Base-by-base conservation (phyloP, 169 alveolate genomes). In the Theileria equi region DNA sequence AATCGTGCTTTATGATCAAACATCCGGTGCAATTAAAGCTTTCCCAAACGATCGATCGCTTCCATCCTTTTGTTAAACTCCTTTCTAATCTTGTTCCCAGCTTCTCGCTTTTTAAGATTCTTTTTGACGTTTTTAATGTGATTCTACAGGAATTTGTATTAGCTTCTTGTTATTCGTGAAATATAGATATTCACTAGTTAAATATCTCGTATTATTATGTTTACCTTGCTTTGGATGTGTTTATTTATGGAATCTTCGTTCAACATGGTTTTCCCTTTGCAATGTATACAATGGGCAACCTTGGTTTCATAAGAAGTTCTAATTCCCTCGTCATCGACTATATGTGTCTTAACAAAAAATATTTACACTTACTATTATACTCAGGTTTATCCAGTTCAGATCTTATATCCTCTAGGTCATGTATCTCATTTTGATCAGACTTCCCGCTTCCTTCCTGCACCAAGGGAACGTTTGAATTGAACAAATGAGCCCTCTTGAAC, bases 201-300 rank as follows among this genome's bases (percentile, higher is more conserved):
- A 34, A n/a, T n/a, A n/a, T n/a, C n/a, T n/a, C n/a, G n/a, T n/a
- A n/a, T n/a, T n/a, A n/a, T n/a, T n/a, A n/a, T n/a, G n/a, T 55
- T 62, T 74, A 67, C 86, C 79, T 77, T 77, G 54, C 81, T 66
- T 38, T 35, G 43, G 38, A 77, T 29, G 28, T 77, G 86, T 41
- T 77, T 77, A 28, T 77, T 13, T 25, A 77, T 55, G 32, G 70
- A 60, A n/a, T 67, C 77, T 35, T 77, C 36, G 64, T 77, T 77
- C 25, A 77, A 59, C 50, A 77, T 28, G 16, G 77, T 60, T 32
- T 77, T 77, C 17, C 76, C 77, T 31, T 38, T 45, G 61, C 86
- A 77, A 13, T 21, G 25, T 53, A 62, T 68, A 47, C 86, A 77
- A 25, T 66, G 55, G 5, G 74, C 61, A 16, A 60, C 86, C 10